Evolutionary conservation across 495 filamentous ascomycete species (phyloP).

Genomic region (Xylaria curta): DNA sequence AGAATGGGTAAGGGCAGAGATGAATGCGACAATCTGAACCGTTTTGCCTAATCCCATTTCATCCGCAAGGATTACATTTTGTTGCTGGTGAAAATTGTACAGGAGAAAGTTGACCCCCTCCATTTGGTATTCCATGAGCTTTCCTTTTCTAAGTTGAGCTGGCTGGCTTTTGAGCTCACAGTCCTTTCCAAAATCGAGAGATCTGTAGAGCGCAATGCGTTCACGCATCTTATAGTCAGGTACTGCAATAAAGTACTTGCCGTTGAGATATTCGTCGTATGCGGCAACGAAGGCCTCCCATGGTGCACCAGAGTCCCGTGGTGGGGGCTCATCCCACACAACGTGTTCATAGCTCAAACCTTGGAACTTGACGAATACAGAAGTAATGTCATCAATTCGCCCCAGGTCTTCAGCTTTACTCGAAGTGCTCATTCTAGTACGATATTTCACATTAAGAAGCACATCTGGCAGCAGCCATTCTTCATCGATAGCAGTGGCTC

Average conservation of each 20-base stretch:
- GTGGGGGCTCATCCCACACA: conserved; percentile 86
- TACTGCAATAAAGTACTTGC: conserved; percentile 67
- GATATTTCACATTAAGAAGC: conserved; percentile 77
- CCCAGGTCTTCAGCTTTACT: conserved; percentile 70
- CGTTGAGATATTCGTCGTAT: conserved; percentile 82
- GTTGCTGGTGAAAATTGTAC: conserved; percentile 79
- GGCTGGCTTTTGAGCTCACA: conserved; percentile 78
- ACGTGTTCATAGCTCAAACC: conserved; percentile 93
- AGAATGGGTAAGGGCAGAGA: conserved; percentile 78
- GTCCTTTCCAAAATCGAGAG: conserved; percentile 66
- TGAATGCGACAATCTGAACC: conserved; percentile 86
- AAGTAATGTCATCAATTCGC: conserved; percentile 69
- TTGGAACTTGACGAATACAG: conserved; percentile 87
- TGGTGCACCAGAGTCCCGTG: conserved; percentile 65
- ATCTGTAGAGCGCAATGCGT: conserved; percentile 66
- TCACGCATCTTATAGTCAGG: conserved; percentile 61
- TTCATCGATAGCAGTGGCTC: conserved; percentile 82
- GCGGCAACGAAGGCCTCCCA: conserved; percentile 85
- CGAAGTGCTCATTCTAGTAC: conserved; percentile 39
- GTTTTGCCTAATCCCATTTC: conserved; percentile 99
- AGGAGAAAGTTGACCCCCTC: conserved; percentile 98
- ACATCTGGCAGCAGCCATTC: conserved; percentile 87
- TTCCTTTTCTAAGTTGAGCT: conserved; percentile 70
- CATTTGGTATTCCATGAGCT: conserved; percentile 92
- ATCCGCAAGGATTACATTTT: conserved; percentile 94